Evolutionary conservation across 176 grass and related monocot genomes (phyloP), one percentile per base, ranked within the genome.

Genomic region (Metroxylon sagu): DNA sequence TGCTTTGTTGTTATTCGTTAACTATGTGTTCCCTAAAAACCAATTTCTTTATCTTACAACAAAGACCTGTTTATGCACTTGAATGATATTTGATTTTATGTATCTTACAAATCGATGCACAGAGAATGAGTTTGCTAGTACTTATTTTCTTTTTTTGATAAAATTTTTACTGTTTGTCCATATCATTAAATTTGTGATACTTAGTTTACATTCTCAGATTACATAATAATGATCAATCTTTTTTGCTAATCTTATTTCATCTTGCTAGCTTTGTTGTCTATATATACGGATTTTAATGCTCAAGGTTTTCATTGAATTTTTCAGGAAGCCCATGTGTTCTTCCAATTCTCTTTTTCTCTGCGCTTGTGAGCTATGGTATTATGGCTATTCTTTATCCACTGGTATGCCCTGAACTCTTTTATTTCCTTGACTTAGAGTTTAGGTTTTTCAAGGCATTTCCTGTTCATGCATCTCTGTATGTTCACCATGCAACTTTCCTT

Each of bases 361-460:
- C 77, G 25, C 87, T 91, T 78, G 74, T 76, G 54, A 91, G 87
- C 71, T 85, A 90, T 80, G 92, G 84, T 70, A 73, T 91, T 53
- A 85, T 97, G 71, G 92, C 80, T 62, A 80, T 97, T 59, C 87
- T 97, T 60, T 97, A 97, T 71, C 93, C 93, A 12, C 74, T 97
- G 81, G 93, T 97, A 97, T 5, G 78, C 16, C 55, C 29, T 71
- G 28, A 59, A 29, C 28, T 57, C 30, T 35, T 60, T 71, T 52
- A 4, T 35, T 62, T 50, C 4, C 28, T 29, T 29, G 28, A 1
- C 3, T 14, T 50, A 21, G 25, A 50, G 27, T 19, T 30, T 5
- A 18, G 31, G 30, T 10, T 19, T 39, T 55, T 56, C 21, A 3
- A 21, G 6, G 12, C 19, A 52, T 16, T 26, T 15, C 26, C 14